phyloP scores from a whole-genome alignment of 2,329 filamentous ascomycete species.

The Curvularia verruculosa region DNA sequence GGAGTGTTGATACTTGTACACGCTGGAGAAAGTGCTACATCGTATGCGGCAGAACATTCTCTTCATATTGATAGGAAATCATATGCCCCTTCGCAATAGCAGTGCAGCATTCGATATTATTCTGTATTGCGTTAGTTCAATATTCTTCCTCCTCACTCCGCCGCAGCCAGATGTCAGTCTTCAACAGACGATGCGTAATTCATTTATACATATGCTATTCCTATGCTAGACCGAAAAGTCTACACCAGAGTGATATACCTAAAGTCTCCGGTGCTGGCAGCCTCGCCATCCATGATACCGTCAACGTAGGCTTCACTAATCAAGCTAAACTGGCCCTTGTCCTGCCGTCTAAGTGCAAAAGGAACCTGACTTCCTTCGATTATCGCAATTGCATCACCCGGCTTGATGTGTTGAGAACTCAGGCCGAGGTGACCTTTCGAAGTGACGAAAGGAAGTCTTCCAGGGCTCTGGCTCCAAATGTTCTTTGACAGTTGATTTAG shows the following conservation, averaged over 20 bases:
- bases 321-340: constrained; percentile 11
- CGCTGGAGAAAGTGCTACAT: too few species aligned
- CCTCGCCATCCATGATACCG: constrained; percentile 28
- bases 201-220: background rate
- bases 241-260: constrained; percentile 1
- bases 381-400: constrained; percentile 21
- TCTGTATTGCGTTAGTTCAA: too few species aligned
- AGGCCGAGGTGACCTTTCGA: constrained; percentile 21
- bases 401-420: constrained; percentile 11
- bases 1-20: too few species aligned
- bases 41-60: too few species aligned
- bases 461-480: constrained; percentile 16
- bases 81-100: too few species aligned
- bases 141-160: too few species aligned
- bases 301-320: constrained; percentile 30
- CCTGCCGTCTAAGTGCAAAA: constrained; percentile 18
- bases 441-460: constrained; percentile 22
- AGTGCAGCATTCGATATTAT: too few species aligned
- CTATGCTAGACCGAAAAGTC: background rate
- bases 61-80: too few species aligned
- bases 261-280: background rate
- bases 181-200: background rate
- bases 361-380: constrained; percentile 24
- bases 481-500: background rate
- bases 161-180: too few species aligned